These are phyloP conservation scores for Eucalyptus pumila DNA, from an alignment of 345 rosid genomes.

Conservation along the genomic window DNA sequence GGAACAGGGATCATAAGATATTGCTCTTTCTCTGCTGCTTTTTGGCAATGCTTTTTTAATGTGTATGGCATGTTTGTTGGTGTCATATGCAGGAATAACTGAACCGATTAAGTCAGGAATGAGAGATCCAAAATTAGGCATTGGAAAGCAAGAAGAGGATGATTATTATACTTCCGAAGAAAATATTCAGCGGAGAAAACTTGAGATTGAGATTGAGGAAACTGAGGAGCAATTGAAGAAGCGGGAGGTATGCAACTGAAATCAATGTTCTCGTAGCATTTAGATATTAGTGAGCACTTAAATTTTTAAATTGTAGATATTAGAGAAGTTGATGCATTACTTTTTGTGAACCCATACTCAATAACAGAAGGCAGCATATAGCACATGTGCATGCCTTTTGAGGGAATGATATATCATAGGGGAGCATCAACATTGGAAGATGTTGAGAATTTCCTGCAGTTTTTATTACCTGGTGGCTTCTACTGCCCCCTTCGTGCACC, in stretches of 20 bases:
- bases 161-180: constrained; percentile 94
- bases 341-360: constrained; percentile 40
- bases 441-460: constrained; percentile 85
- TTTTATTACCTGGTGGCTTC: constrained; percentile 99
- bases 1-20: background rate
- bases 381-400: constrained; percentile 65
- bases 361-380: constrained; percentile 79
- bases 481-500: constrained; percentile 99
- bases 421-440: constrained; percentile 74
- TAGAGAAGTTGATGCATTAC: constrained; percentile 47
- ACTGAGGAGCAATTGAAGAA: constrained; percentile 81
- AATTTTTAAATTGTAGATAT: constrained; percentile 5
- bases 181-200: constrained; percentile 84
- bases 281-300: background rate
- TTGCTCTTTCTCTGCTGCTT: background rate
- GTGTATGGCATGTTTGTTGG: background rate
- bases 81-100: constrained; percentile 29
- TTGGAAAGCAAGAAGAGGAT: constrained; percentile 98
- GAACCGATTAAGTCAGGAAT: constrained; percentile 97
- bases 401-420: constrained; percentile 60
- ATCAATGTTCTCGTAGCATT: constrained; percentile 1
- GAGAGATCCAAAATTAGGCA: constrained; percentile 80
- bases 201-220: constrained; percentile 83
- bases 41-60: background rate
- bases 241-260: constrained; percentile 74